phyloP scores from a whole-genome alignment of 2,329 filamentous ascomycete genomes.

The Didymella glomerata region DNA sequence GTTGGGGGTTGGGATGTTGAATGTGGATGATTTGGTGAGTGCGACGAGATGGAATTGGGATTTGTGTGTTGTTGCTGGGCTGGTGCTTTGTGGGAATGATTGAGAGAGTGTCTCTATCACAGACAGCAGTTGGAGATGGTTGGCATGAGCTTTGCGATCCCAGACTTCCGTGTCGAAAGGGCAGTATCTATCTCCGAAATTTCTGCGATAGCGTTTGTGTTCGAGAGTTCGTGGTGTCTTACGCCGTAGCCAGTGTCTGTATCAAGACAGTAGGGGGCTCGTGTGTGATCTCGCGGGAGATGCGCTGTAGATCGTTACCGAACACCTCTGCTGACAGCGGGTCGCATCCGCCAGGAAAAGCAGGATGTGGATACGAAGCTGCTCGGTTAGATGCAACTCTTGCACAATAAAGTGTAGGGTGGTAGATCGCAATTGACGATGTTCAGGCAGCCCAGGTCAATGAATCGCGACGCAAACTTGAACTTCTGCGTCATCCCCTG shows the following conservation, averaged over 20 bases:
- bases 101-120: conserved; percentile 7
- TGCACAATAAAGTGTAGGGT: background rate
- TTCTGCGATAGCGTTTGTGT: background rate
- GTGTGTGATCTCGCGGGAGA: conserved; percentile 2
- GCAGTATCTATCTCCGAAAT: background rate
- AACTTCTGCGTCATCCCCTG: background rate
- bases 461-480: background rate
- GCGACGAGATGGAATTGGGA: conserved; percentile 41
- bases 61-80: conserved; percentile 38
- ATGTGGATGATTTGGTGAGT: conserved; percentile 33
- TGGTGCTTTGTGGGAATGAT: conserved; percentile 33
- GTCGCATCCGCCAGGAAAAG: background rate
- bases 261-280: background rate
- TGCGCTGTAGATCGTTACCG: conserved; percentile 1
- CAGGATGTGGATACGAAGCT: background rate
- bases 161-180: background rate
- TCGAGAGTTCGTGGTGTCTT: background rate
- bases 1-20: conserved; percentile 35
- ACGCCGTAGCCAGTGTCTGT: background rate
- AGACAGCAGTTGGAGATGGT: background rate
- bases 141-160: background rate
- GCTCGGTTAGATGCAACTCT: conserved; percentile 1
- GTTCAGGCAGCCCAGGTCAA: conserved; percentile 1
- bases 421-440: background rate
- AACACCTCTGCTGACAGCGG: background rate